These are phyloP conservation scores for Hygrocybe coccinea DNA, from an alignment of 768 basidiomycete species.

Conservation along the genomic window DNA sequence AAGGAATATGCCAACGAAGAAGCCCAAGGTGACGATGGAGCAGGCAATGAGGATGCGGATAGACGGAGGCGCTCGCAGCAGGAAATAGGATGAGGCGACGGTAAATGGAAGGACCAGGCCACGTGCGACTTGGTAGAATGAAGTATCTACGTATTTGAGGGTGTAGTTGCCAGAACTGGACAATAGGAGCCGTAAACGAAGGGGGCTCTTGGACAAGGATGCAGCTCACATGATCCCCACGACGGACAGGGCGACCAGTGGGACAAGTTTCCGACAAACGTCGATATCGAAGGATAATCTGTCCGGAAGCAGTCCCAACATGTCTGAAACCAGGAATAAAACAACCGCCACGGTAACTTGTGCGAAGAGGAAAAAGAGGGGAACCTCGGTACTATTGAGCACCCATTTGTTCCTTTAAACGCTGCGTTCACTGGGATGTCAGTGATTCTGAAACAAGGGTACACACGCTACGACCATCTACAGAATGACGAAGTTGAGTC, in stretches of 20 bases:
- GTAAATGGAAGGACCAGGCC: constrained; percentile 93
- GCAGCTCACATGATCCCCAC: constrained; percentile 66
- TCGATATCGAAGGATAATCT: constrained; percentile 59
- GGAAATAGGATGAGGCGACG: constrained; percentile 75
- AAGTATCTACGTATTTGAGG: constrained; percentile 89
- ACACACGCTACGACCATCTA: constrained; percentile 89
- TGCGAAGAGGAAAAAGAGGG: constrained; percentile 81
- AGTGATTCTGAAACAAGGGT: constrained; percentile 1
- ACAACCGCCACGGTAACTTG: constrained; percentile 78
- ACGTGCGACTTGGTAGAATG: constrained; percentile 93
- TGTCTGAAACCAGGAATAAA: constrained; percentile 63
- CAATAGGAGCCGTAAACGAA: neutral
- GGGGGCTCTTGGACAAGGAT: neutral
- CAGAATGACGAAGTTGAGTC: neutral
- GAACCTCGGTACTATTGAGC: constrained; percentile 63
- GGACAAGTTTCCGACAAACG: constrained; percentile 65
- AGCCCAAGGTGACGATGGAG: constrained; percentile 81
- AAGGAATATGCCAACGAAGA: constrained; percentile 83
- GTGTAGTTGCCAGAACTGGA: constrained; percentile 85
- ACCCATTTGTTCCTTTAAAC: constrained; percentile 83
- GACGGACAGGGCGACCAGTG: constrained; percentile 74
- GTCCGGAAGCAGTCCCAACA: constrained; percentile 60
- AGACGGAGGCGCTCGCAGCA: constrained; percentile 75
- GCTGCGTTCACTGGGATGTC: no score
- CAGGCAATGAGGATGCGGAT: constrained; percentile 71